These are phyloP conservation scores for Nothophaeocryptopus gaeumannii DNA, from an alignment of 2,329 filamentous ascomycete species.

Conservation along the genomic window DNA sequence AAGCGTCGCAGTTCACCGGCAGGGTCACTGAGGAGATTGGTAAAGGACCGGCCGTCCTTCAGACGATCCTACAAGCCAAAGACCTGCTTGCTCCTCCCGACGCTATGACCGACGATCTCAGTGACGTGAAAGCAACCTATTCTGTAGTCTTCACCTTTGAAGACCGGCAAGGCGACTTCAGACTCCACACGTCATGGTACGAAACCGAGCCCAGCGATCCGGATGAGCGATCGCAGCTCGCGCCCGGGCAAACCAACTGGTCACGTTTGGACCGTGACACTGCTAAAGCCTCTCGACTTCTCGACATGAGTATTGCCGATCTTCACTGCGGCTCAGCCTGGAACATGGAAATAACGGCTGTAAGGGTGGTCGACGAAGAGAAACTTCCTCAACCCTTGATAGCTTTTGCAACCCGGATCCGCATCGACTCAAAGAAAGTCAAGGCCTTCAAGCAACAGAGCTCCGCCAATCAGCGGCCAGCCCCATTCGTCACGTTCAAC, in stretches of 20 bases:
- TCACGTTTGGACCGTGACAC: conserved; percentile 28
- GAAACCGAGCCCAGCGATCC: conserved; percentile 7
- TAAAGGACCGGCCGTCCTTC: conserved; percentile 22
- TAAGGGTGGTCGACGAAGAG: conserved; percentile 19
- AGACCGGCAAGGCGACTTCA: conserved; percentile 23
- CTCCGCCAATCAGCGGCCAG: conserved; percentile 1
- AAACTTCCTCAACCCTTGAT: conserved; percentile 15
- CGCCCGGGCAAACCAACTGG: conserved; percentile 23
- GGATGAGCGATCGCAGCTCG: conserved; percentile 4
- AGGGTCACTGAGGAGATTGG: conserved; percentile 32
- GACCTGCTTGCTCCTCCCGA: conserved; percentile 27
- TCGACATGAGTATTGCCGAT: conserved; percentile 31
- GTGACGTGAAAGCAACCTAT: conserved; percentile 29
- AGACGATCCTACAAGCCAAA: conserved; percentile 19
- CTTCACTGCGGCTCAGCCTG: conserved; percentile 30
- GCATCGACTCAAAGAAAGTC: conserved; percentile 13
- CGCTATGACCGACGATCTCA: conserved; percentile 19
- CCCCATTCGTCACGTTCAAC: conserved; percentile 23
- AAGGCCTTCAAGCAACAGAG: conserved; percentile 1
- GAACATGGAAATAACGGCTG: conserved; percentile 31
- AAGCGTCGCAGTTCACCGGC: conserved; percentile 30
- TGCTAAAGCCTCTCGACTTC: conserved; percentile 19
- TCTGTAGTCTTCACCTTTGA: conserved; percentile 32
- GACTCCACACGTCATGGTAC: conserved; percentile 30
- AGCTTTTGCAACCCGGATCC: conserved; percentile 23